Base-by-base conservation (phyloP, 2,329 filamentous ascomycete species). In the Sporothrix globosa region DNA sequence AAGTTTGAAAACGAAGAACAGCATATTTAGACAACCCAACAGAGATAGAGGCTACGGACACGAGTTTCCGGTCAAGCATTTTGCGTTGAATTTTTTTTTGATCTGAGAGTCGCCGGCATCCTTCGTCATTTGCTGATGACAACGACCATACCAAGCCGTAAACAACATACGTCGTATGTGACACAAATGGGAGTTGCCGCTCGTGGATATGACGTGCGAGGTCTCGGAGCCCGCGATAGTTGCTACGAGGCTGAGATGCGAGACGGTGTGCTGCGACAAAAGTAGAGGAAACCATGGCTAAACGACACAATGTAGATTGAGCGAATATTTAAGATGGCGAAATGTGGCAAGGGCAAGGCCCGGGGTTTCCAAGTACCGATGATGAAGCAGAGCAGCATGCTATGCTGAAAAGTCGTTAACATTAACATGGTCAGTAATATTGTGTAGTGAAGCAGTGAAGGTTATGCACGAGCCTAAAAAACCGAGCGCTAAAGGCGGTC, bases 401-500 rank as follows among this genome's bases (percentile, higher is more conserved):
- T 21, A 11, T 27, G 58, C 39, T 46, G 58, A 19, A 63, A 34
- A 44, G n/a, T 24, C 30, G 39, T n/a, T 30, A 41, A 21, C 34
- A 41, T n/a, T 41, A 11, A 17, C 19, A 7, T 50, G 19, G 34
- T 34, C 34, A 34, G 34, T 30, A 34, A 34, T 6, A 34, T 50
- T 24, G 9, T 21, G 11, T 24, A n/a, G 13, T 44, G 56, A 17
- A 13, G 41, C 41, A 50, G 5, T n/a, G 5, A 9, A 21, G 48
- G 48, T 50, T 10, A 50, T n/a, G 48, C 3, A 17, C 17, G 41
- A 44, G 19, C 30, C 54, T 27, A 39, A 46, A 21, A 4, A 10
- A 21, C 21, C 21, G 58, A 27, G 39, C 58, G 39, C 58, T 63
- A 63, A 39, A 63, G 39, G 39, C 58, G 58, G 58, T 3, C 58